Percentiles rank a stretch among this genome's conserved stretches.
Conservation (phyloP, 805 yeast genomes). For the Candida wancherniae region DNA sequence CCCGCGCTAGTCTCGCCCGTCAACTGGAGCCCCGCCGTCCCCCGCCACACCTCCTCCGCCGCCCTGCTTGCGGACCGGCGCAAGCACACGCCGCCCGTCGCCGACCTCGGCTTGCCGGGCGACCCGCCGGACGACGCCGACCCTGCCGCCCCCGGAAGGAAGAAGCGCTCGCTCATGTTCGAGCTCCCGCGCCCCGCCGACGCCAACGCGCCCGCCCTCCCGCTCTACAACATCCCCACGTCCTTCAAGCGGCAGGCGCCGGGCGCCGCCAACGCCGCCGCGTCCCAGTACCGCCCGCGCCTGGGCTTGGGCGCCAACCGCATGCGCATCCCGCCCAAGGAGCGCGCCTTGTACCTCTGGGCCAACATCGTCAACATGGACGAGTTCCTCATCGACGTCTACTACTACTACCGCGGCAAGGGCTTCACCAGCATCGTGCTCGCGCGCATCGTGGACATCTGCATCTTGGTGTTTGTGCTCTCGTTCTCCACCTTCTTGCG, state of each 20-base stretch:
- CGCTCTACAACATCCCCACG: constrained; percentile 4
- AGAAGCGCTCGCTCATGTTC: constrained; percentile 9
- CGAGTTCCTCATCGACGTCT: constrained; percentile 75
- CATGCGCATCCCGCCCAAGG: constrained; percentile 42
- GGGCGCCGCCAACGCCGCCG: not conserved
- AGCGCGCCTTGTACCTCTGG: constrained; percentile 91
- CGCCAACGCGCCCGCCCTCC: constrained; percentile 1
- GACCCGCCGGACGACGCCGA: constrained; percentile 1
- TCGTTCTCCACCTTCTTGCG: constrained; percentile 73
- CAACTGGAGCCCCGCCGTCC: no score
- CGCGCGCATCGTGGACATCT: constrained; percentile 58
- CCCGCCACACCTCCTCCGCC: not conserved
- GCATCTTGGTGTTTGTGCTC: constrained; percentile 75
- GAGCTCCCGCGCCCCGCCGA: constrained; percentile 5
- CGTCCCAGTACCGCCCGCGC: constrained; percentile 1
- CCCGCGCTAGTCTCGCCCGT: no score
- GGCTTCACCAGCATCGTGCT: constrained; percentile 79
- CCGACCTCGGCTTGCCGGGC: constrained; percentile 1
- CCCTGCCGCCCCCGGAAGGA: no score
- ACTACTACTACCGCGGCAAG: constrained; percentile 77
- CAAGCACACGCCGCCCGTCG: no score
- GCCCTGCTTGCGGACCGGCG: no score
- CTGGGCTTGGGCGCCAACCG: constrained; percentile 6
- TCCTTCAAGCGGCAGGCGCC: constrained; percentile 2
- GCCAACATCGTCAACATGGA: constrained; percentile 93